Evolutionary conservation across 768 basidiomycete genomes (phyloP), one percentile per base, ranked within the genome.

Genomic region (Sarcodon aspratus): DNA sequence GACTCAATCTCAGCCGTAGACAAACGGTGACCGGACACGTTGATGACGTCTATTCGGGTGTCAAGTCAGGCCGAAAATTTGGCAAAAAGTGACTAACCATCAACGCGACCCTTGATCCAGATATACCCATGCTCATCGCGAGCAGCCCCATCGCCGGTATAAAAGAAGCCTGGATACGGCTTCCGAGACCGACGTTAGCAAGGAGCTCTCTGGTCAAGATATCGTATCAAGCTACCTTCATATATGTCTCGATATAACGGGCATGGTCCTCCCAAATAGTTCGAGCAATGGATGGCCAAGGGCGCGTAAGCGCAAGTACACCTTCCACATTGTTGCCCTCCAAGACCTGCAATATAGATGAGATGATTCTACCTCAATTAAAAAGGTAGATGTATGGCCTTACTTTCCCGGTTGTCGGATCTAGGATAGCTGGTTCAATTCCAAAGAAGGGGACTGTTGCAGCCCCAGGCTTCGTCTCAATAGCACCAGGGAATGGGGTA

Each of bases 381-480:
- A 17, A 49, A 8, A 10, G 37, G 12, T 38, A 45, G 12, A 35
- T 32, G 46, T 9, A 9, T 27, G 8, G 27, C 57, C 68, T 46
- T 49, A 73, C 77, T 69, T 80, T 66, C 45, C 95, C 95, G 8
- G 77, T 68, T n/a, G 76, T 68, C 4, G 95, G 75, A 61, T 99
- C 92, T 52, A 99, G 73, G 48, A 99, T 82, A 12, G 77, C 88
- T 32, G 91, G 74, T 59, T 92, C 82, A 52, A 93, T 86, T 46
- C 96, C 95, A 61, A 96, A 94, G 85, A 98, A 98, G 12, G 96
- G 96, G 45, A 98, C 90, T 6, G 95, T 97, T 7, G 96, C 95
- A 0, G 90, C 81, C 40, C 96, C 96, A 18, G 95, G 90, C 70
- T 98, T 98, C 46, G 93, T 94, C 66, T 88, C 79, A 55, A 96